Evolutionary conservation across 331 rosid species (phyloP).

Genomic region (Malus hybrid): DNA sequence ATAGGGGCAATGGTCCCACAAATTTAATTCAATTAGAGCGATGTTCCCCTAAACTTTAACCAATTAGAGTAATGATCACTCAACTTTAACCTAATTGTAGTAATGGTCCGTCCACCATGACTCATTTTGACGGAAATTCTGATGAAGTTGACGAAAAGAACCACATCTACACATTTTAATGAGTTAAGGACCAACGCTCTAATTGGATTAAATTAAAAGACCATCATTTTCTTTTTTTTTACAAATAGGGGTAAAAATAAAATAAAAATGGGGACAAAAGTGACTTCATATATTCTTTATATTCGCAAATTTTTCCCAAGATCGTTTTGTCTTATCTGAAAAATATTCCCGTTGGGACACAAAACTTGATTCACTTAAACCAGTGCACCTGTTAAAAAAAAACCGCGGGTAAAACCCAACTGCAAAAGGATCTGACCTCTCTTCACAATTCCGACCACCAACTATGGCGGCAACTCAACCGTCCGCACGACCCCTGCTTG

Average conservation of each 20-base stretch:
- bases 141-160: too few species aligned
- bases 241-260: too few species aligned
- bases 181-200: too few species aligned
- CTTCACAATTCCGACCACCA: background rate
- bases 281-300: background rate
- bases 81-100: too few species aligned
- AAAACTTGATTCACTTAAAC: too few species aligned
- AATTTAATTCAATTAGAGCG: too few species aligned
- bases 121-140: too few species aligned
- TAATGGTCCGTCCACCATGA: rapidly evolving
- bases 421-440: background rate
- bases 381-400: background rate
- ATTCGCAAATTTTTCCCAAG: background rate
- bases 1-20: too few species aligned
- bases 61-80: too few species aligned
- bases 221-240: too few species aligned
- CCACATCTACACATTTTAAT: rapidly evolving
- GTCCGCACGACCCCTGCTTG: background rate
- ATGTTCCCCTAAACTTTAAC: too few species aligned
- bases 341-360: background rate
- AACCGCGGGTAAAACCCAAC: background rate
- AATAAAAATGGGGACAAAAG: background rate
- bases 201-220: too few species aligned
- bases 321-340: background rate
- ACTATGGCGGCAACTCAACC: background rate